Evolutionary conservation across 805 yeast species (phyloP).

Genomic region (Blastobotrys muscicola): DNA sequence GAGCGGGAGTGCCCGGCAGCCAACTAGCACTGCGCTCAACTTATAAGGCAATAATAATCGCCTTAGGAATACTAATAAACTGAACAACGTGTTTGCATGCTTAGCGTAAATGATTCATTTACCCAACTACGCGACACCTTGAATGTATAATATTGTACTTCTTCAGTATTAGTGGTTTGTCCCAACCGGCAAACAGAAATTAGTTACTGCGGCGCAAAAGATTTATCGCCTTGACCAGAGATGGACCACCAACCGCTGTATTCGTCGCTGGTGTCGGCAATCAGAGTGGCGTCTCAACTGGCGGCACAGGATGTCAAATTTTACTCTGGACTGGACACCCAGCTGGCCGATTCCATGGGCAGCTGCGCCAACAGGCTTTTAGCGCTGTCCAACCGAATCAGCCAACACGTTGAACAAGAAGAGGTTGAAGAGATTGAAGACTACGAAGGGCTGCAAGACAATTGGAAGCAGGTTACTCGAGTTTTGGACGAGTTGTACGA

Average conservation of each 20-base stretch:
- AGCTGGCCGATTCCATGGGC: constrained; percentile 34
- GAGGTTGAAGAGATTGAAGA: constrained; percentile 29
- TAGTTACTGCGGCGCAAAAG: too few relatives aligned
- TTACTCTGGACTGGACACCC: constrained; percentile 49
- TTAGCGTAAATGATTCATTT: too few relatives aligned
- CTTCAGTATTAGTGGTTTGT: too few relatives aligned
- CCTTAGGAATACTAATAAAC: too few relatives aligned
- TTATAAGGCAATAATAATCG: too few relatives aligned
- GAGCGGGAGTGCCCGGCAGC: constrained; percentile 8
- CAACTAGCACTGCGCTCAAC: too few relatives aligned
- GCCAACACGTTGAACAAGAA: constrained; percentile 19
- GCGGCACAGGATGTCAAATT: constrained; percentile 78
- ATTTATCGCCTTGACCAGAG: constrained; percentile 1
- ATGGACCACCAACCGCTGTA: constrained; percentile 19
- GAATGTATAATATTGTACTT: too few relatives aligned
- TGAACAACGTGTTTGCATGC: too few relatives aligned
- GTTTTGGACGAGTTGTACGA: constrained; percentile 66
- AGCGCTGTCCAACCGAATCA: constrained; percentile 21
- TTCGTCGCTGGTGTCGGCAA: constrained; percentile 44
- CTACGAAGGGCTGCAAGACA: constrained; percentile 35
- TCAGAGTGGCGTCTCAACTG: constrained; percentile 58
- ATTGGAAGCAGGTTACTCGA: constrained; percentile 57
- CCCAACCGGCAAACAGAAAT: too few relatives aligned
- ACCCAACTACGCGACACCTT: too few relatives aligned
- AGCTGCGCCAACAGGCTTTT: constrained; percentile 25